Evolutionary conservation across 352 stramenopile species (phyloP).

Genomic region (Globisporangium mamillatum): DNA sequence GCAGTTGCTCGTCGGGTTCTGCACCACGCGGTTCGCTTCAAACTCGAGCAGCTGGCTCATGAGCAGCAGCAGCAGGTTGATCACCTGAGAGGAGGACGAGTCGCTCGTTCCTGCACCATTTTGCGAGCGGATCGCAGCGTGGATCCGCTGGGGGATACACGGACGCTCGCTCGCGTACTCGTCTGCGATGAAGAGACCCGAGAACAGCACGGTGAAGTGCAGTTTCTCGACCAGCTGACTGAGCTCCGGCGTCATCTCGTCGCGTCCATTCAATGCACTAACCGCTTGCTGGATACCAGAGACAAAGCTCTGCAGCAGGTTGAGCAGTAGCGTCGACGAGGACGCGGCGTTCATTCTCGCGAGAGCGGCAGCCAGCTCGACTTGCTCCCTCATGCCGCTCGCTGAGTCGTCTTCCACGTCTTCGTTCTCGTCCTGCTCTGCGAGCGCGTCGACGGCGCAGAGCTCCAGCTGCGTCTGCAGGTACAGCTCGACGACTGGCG

Average conservation of each 20-base stretch:
- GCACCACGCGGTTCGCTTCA: conserved; percentile 53
- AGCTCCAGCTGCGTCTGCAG: conserved; percentile 73
- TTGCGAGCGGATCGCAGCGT: conserved; percentile 27
- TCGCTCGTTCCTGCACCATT: conserved; percentile 1
- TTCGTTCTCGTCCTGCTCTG: conserved; percentile 78
- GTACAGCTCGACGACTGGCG: conserved; percentile 71
- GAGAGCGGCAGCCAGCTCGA: conserved; percentile 67
- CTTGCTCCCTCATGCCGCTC: conserved; percentile 59
- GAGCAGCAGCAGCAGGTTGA: conserved; percentile 64
- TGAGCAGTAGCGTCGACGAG: conserved; percentile 50
- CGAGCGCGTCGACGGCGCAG: conserved; percentile 57
- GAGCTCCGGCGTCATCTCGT: conserved; percentile 53
- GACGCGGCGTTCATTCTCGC: conserved; percentile 60
- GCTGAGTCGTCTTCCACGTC: conserved; percentile 80
- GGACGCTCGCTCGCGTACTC: conserved; percentile 76
- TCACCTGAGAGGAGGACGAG: conserved; percentile 28
- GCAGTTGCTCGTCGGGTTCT: conserved; percentile 47
- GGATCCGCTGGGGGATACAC: conserved; percentile 60
- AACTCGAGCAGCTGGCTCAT: conserved; percentile 74
- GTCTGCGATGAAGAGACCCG: conserved; percentile 71
- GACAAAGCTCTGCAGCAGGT: conserved; percentile 62
- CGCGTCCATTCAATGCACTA: conserved; percentile 35
- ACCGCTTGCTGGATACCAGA: conserved; percentile 42
- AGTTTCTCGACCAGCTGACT: conserved; percentile 76
- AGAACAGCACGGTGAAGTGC: conserved; percentile 79